Evolutionary conservation across 1,284 basidiomycete species (phyloP).

Genomic region (Ustilago nuda): DNA sequence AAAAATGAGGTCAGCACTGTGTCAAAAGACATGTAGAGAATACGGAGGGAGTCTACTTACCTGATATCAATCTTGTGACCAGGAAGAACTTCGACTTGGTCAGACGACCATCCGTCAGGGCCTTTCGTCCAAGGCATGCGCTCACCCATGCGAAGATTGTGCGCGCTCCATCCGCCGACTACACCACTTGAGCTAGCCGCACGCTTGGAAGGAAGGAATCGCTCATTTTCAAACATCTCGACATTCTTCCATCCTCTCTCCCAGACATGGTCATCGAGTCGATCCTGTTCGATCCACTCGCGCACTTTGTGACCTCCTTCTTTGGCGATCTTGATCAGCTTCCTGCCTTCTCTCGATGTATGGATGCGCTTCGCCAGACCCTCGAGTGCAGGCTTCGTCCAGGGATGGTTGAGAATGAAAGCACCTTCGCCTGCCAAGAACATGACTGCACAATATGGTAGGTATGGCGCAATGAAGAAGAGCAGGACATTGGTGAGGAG

Average conservation of each 20-base stretch:
- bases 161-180: conserved; percentile 52
- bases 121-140: conserved; percentile 64
- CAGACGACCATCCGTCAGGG: conserved; percentile 60
- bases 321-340: conserved; percentile 39
- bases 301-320: conserved; percentile 48
- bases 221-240: conserved; percentile 66
- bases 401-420: conserved; percentile 66
- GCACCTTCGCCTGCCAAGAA: conserved; percentile 65
- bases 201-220: conserved; percentile 31
- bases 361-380: conserved; percentile 45
- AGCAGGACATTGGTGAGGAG: conserved; percentile 60
- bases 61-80: conserved; percentile 53
- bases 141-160: conserved; percentile 51
- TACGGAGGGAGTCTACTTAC: conserved; percentile 26
- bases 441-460: conserved; percentile 62
- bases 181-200: conserved; percentile 33
- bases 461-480: conserved; percentile 61
- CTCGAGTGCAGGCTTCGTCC: conserved; percentile 63
- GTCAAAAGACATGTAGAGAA: background rate
- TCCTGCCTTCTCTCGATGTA: conserved; percentile 39
- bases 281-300: conserved; percentile 64
- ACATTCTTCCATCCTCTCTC: conserved; percentile 64
- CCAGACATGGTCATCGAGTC: conserved; percentile 64
- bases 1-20: conserved; percentile 38
- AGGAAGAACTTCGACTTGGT: conserved; percentile 51